Evolutionary conservation across 495 filamentous ascomycete genomes (phyloP).

Genomic region (Lasiosphaeria ovina): DNA sequence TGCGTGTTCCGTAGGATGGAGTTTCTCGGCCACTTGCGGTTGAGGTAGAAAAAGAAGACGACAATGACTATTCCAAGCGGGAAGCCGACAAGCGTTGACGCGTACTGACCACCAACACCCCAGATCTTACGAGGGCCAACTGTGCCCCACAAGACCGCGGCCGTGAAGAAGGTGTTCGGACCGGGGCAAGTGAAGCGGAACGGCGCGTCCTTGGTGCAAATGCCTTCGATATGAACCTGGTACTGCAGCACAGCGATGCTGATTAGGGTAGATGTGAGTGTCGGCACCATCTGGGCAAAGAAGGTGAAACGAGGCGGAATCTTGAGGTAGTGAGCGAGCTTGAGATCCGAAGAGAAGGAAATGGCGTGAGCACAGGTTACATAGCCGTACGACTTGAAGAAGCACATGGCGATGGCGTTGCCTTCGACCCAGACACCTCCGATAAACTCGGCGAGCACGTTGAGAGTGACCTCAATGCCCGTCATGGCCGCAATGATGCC

Average conservation of each 20-base stretch:
- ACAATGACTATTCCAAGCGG: slow-evolving; percentile 37
- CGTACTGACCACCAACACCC: slow-evolving; percentile 38
- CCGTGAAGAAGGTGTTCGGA: slow-evolving; percentile 45
- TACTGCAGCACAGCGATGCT: slow-evolving; percentile 42
- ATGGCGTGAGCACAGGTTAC: slow-evolving; percentile 42
- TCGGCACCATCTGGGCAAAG: slow-evolving; percentile 43
- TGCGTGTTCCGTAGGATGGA: slow-evolving; percentile 37
- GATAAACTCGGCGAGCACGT: slow-evolving; percentile 47
- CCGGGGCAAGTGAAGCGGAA: slow-evolving; percentile 42
- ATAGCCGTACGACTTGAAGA: slow-evolving; percentile 45
- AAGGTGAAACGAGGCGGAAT: slow-evolving; percentile 44
- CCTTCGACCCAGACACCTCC: slow-evolving; percentile 41
- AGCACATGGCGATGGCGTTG: slow-evolving; percentile 45
- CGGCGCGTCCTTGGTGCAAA: slow-evolving; percentile 41
- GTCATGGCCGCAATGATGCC: slow-evolving; percentile 46
- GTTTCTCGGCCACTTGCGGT: slow-evolving; percentile 30
- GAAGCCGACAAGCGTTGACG: slow-evolving; percentile 37
- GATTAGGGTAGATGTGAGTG: slow-evolving; percentile 40
- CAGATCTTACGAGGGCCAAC: slow-evolving; percentile 45
- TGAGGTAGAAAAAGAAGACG: slow-evolving; percentile 31
- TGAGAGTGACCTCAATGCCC: slow-evolving; percentile 41
- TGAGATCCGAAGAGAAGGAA: slow-evolving; percentile 39
- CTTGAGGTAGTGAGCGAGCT: slow-evolving; percentile 46
- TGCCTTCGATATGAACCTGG: slow-evolving; percentile 36
- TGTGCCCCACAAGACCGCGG: slow-evolving; percentile 46